Evolutionary conservation across 495 filamentous ascomycete genomes (phyloP).

Genomic region (Talaromyces trachyspermus): DNA sequence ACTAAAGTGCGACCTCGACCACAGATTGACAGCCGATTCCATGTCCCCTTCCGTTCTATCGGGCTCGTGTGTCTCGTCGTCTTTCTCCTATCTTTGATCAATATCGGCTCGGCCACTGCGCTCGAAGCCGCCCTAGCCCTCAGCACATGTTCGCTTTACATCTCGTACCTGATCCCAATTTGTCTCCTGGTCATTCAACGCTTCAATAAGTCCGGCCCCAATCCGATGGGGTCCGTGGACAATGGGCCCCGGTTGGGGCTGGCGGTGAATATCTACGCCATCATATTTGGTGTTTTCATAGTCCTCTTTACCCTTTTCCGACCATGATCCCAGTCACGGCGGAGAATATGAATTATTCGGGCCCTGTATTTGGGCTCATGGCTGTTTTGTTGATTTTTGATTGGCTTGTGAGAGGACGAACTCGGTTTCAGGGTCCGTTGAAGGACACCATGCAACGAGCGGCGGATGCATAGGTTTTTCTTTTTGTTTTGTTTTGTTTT

Average conservation of each 20-base stretch:
- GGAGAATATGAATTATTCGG: conserved; percentile 39
- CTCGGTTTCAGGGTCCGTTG: conserved; percentile 24
- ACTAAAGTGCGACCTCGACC: too few relatives aligned
- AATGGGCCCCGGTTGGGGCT: conserved; percentile 26
- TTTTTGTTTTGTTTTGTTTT: background rate
- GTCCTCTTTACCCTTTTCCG: conserved; percentile 41
- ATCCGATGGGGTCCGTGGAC: conserved; percentile 24
- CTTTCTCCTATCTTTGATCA: conserved; percentile 42
- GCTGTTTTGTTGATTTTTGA: conserved; percentile 30
- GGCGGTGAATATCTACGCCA: conserved; percentile 33
- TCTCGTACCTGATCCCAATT: conserved; percentile 45
- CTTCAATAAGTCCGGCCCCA: conserved; percentile 14
- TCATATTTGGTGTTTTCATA: conserved; percentile 35
- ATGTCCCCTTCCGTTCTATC: conserved; percentile 43
- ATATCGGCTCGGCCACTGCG: conserved; percentile 38
- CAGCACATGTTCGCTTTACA: conserved; percentile 36
- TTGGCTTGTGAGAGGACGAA: conserved; percentile 34
- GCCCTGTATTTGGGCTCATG: conserved; percentile 33
- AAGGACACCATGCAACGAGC: conserved; percentile 10
- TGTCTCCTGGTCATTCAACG: conserved; percentile 29
- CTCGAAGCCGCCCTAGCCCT: conserved; percentile 46
- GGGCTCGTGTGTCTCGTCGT: conserved; percentile 29
- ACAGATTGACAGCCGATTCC: conserved; percentile 29
- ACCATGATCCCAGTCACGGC: conserved; percentile 28
- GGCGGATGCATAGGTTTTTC: background rate